A percentile compares a stretch with the other conserved stretches of the same genome.
phyloP scores from a whole-genome alignment of 805 yeast genomes.

The Pichia deserticola region DNA sequence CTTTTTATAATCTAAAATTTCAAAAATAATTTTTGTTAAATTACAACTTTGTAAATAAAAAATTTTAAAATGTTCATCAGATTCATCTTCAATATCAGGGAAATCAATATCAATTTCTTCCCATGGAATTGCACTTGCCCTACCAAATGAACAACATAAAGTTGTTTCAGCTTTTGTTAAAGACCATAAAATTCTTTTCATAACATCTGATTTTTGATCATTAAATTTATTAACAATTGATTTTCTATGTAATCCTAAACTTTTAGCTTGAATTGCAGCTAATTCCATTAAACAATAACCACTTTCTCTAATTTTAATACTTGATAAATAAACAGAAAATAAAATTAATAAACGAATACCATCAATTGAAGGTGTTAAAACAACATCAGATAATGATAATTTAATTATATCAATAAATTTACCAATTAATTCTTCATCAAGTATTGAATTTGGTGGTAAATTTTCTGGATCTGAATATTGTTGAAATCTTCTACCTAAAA shows the following conservation, averaged over 20 bases:
- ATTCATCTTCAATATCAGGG: slow-evolving; percentile 26
- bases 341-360: slow-evolving; percentile 38
- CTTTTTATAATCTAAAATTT: slow-evolving; percentile 34
- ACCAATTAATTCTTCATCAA: slow-evolving; percentile 21
- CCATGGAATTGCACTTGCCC: slow-evolving; percentile 38
- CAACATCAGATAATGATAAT: slow-evolving; percentile 35
- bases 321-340: slow-evolving; percentile 36
- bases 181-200: slow-evolving; percentile 39
- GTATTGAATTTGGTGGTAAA: slow-evolving; percentile 15
- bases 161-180: slow-evolving; percentile 35
- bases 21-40: slow-evolving; percentile 32
- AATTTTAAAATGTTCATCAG: slow-evolving; percentile 25
- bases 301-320: slow-evolving; percentile 39
- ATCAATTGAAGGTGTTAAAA: slow-evolving; percentile 36
- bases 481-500: slow-evolving; percentile 31
- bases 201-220: slow-evolving; percentile 31
- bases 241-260: slow-evolving; percentile 41
- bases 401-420: slow-evolving; percentile 36
- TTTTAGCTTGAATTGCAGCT: slow-evolving; percentile 40
- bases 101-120: slow-evolving; percentile 38
- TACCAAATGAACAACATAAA: slow-evolving; percentile 37
- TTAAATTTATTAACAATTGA: slow-evolving; percentile 30
- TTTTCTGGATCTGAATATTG: slow-evolving; percentile 21
- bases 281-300: slow-evolving; percentile 41
- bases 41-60: slow-evolving; percentile 30